phyloP scores from a whole-genome alignment of 1,284 basidiomycete genomes.

The Sphagnurus paluster region DNA sequence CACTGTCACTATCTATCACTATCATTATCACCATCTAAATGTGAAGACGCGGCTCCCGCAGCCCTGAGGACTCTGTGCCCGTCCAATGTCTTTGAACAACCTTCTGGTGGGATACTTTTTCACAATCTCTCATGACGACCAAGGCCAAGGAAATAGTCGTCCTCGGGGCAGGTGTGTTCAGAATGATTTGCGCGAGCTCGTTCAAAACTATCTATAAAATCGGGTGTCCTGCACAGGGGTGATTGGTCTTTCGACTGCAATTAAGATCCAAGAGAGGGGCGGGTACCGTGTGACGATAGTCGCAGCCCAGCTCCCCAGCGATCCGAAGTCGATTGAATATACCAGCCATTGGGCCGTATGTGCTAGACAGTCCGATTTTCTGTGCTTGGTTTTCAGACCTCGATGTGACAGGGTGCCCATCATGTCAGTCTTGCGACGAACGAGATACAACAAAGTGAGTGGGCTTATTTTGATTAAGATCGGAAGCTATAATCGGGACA shows the following conservation, averaged over 20 bases:
- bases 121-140: constrained; percentile 4
- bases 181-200: not conserved
- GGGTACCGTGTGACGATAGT: constrained; percentile 62
- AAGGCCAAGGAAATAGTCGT: constrained; percentile 19
- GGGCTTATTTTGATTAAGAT: constrained; percentile 5
- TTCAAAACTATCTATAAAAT: not conserved
- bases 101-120: not conserved
- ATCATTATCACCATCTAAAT: too few species aligned
- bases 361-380: too few species aligned
- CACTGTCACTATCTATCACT: too few species aligned
- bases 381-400: not conserved
- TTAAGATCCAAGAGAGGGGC: constrained; percentile 60
- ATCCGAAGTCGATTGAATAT: constrained; percentile 65
- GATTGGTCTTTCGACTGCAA: constrained; percentile 69
- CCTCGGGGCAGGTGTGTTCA: constrained; percentile 22
- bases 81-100: too few species aligned
- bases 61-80: too few species aligned
- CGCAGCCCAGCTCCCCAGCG: constrained; percentile 65
- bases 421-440: constrained; percentile 59
- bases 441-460: constrained; percentile 52
- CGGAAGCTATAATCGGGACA: constrained; percentile 23
- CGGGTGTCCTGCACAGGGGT: constrained; percentile 43
- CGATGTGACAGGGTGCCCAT: constrained; percentile 51
- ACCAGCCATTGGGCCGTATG: constrained; percentile 79
- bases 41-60: too few species aligned